A percentile compares a stretch with the other conserved stretches of the same genome.
phyloP scores from a whole-genome alignment of 2,329 filamentous ascomycete species.

The Ophiostoma pallidulum region DNA sequence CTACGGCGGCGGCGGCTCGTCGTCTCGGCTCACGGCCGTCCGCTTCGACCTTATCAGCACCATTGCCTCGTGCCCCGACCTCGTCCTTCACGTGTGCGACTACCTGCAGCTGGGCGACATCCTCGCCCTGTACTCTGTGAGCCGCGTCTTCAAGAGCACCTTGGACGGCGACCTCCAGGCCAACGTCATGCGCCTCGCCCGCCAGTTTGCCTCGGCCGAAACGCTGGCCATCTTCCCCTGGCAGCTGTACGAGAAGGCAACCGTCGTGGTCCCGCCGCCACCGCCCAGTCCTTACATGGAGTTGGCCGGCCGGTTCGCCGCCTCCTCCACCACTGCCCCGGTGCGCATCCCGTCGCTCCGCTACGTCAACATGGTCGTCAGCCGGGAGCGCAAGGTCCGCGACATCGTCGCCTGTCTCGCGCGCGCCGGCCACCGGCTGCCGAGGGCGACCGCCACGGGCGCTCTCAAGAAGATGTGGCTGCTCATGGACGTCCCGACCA shows the following conservation, averaged over 20 bases:
- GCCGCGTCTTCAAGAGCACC: conserved; percentile 50
- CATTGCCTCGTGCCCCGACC: conserved; percentile 36
- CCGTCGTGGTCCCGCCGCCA: conserved; percentile 28
- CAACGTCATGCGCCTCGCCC: conserved; percentile 47
- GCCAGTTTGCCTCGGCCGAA: conserved; percentile 39
- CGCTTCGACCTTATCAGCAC: conserved; percentile 34
- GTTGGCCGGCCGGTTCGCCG: too few species aligned
- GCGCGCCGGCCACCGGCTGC: conserved; percentile 47
- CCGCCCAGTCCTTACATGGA: too few species aligned
- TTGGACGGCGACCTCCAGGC: conserved; percentile 51
- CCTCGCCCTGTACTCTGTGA: conserved; percentile 55
- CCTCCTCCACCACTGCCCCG: too few species aligned
- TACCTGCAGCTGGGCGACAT: conserved; percentile 47
- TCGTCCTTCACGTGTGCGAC: conserved; percentile 46
- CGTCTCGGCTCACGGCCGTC: background rate
- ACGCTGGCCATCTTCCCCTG: conserved; percentile 51
- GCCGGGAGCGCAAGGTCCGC: conserved; percentile 44
- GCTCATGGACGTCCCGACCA: conserved; percentile 57
- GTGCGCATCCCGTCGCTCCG: conserved; percentile 31
- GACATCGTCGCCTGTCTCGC: conserved; percentile 57
- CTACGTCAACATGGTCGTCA: conserved; percentile 59
- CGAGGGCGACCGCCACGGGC: conserved; percentile 20
- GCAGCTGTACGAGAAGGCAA: conserved; percentile 40
- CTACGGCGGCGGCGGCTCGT: background rate
- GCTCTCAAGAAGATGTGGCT: conserved; percentile 62